A percentile compares a stretch with the other conserved stretches of the same genome.
These are phyloP conservation scores for Apophysomyces ossiformis DNA, from an alignment of 371 early-diverging fungal species.

Conservation along the genomic window DNA sequence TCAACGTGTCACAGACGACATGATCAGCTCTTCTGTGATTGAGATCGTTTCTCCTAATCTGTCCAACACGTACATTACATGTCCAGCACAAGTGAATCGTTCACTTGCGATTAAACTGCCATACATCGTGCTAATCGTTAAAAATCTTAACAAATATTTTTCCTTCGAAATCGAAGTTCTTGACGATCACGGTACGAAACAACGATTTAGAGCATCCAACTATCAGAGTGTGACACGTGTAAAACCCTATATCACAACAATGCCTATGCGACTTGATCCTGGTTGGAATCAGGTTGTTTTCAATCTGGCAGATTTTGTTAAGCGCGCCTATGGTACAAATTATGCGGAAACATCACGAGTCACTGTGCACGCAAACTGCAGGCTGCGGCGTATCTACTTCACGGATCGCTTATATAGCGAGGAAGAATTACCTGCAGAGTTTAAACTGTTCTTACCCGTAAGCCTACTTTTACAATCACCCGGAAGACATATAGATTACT, in stretches of 20 bases:
- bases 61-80: conserved; percentile 85
- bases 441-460: conserved; percentile 86
- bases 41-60: conserved; percentile 83
- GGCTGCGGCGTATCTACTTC: conserved; percentile 89
- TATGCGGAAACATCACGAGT: conserved; percentile 89
- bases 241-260: conserved; percentile 86
- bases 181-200: conserved; percentile 80
- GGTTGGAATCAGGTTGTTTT: conserved; percentile 97
- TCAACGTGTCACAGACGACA: conserved; percentile 79
- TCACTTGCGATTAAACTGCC: conserved; percentile 94
- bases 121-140: conserved; percentile 83
- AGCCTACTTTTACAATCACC: not conserved
- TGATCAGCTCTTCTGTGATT: conserved; percentile 81
- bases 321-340: conserved; percentile 87
- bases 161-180: conserved; percentile 89
- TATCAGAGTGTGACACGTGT: conserved; percentile 87
- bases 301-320: conserved; percentile 85
- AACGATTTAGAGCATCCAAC: conserved; percentile 89
- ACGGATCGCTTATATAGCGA: conserved; percentile 89
- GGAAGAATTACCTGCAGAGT: conserved; percentile 93
- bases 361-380: conserved; percentile 91
- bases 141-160: conserved; percentile 87
- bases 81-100: conserved; percentile 74
- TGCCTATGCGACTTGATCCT: conserved; percentile 94
- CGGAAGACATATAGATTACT: not conserved